Base-by-base conservation (phyloP, 2,329 filamentous ascomycete species). In the Aspergillus tamarii region DNA sequence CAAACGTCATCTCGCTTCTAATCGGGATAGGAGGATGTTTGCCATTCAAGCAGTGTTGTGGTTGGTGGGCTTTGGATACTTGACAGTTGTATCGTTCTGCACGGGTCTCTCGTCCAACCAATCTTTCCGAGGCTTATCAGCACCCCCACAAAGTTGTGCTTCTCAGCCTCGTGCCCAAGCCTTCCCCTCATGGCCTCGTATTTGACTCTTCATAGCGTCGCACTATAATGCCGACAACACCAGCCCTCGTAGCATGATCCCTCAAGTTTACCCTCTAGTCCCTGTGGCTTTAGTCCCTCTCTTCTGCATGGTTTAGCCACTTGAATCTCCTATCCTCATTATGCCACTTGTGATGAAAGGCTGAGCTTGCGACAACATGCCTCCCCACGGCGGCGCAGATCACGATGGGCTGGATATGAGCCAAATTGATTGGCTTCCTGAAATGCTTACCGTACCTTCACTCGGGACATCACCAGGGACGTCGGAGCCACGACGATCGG, bases 381-480 rank as follows among this genome's bases (percentile, higher is more conserved):
- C 66, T 26, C 59, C 57, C 9, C 45, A 59, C 9, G 58, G 43
- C 45, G 64, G 59, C 28, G 57, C 26, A 26, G 59, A 67, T 34
- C 59, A 52, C 14, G 46, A 62, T n/a, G 34, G 28, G 9, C 23
- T 66, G 30, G 41, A 60, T 12, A 58, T 64, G 19, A 45, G 53
- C 30, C 56, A 63, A 26, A 34, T 66, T 39, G 60, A 64, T 53
- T 67, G 66, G 66, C 54, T 56, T 26, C 57, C 57, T 8, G 46
- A n/a, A 19, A 45, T 28, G 28, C 57, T 53, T 26, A 21, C 52
- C 2, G 32, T 54, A 14, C 52, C 52, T 26, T 50, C 52, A 36
- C 19, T 34, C 6, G 52, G 28, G 2, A 26, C 32, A 16, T 60
- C 52, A 23, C 28, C 52, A 2, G 52, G 28, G 9, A 26, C 32